Conservation (phyloP, 1,284 basidiomycete genomes). For the Ganoderma resinaceum region DNA sequence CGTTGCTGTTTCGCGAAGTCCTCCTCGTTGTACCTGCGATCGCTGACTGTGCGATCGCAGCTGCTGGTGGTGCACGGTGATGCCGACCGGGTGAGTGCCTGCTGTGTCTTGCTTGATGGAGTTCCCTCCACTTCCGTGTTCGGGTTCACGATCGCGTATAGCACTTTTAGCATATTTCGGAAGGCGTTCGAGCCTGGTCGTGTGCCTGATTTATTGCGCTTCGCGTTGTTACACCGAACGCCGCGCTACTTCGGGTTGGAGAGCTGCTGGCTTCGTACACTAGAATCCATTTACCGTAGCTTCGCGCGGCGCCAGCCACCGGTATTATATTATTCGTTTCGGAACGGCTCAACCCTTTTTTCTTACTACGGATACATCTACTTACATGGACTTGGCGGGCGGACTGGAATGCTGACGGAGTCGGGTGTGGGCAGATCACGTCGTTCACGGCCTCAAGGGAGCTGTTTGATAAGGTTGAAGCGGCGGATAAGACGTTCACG, state of each 20-base stretch:
- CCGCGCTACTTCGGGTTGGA: background rate
- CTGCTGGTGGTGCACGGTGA: slow-evolving; percentile 81
- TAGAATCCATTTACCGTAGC: background rate
- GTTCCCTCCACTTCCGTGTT: background rate
- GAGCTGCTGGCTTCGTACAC: background rate
- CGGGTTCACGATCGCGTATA: background rate
- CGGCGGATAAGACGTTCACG: slow-evolving; percentile 66
- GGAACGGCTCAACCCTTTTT: background rate
- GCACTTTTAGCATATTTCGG: background rate
- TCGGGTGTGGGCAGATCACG: slow-evolving; percentile 54
- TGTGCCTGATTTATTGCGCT: background rate
- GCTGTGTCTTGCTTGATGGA: background rate
- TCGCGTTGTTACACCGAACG: background rate
- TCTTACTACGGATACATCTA: background rate
- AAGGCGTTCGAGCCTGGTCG: background rate
- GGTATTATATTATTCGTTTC: background rate
- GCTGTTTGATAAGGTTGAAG: slow-evolving; percentile 66
- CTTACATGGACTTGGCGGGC: background rate
- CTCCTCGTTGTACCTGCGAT: background rate
- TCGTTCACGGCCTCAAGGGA: slow-evolving; percentile 63
- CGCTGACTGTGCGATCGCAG: slow-evolving; percentile 38
- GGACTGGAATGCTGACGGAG: slow-evolving; percentile 8
- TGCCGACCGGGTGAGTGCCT: slow-evolving; percentile 62
- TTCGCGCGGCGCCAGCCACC: background rate
- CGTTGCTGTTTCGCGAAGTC: background rate